Conservation (phyloP, 441 rosid species). For the Cnidoscolus chayamansa region DNA sequence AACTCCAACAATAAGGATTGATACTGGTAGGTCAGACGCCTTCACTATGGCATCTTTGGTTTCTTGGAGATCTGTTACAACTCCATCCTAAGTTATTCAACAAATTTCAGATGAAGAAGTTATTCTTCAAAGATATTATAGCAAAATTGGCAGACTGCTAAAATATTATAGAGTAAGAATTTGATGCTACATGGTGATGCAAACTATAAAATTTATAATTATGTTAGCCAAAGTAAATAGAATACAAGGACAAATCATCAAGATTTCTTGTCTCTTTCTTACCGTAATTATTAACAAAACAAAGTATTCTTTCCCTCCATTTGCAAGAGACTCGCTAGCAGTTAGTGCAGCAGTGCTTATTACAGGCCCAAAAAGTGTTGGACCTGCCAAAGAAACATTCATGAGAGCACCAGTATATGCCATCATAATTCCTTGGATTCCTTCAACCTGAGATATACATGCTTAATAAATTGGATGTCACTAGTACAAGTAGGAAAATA, state of each 20-base stretch:
- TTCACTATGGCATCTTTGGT: conserved; percentile 83
- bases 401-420: conserved; percentile 76
- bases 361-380: conserved; percentile 90
- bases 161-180: neutral
- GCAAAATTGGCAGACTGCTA: neutral
- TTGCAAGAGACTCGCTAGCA: conserved; percentile 70
- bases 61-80: conserved; percentile 92
- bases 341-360: conserved; percentile 64
- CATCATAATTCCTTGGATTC: conserved; percentile 75
- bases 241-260: neutral
- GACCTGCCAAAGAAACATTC: conserved; percentile 93
- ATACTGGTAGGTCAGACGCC: conserved; percentile 88
- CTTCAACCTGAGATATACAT: conserved; percentile 64
- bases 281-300: conserved; percentile 86
- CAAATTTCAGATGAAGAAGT: conserved; percentile 11
- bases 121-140: neutral
- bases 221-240: neutral
- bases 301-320: conserved; percentile 52
- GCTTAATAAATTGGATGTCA: conserved; percentile 13
- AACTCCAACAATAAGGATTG: conserved; percentile 86
- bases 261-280: conserved; percentile 23
- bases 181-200: neutral
- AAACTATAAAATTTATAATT: neutral
- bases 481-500: neutral
- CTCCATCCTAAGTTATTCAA: conserved; percentile 63